A percentile compares a stretch with the other conserved stretches of the same genome.
Evolutionary conservation across 2,329 filamentous ascomycete species (phyloP).

Genomic region (Calonectria hongkongensis): DNA sequence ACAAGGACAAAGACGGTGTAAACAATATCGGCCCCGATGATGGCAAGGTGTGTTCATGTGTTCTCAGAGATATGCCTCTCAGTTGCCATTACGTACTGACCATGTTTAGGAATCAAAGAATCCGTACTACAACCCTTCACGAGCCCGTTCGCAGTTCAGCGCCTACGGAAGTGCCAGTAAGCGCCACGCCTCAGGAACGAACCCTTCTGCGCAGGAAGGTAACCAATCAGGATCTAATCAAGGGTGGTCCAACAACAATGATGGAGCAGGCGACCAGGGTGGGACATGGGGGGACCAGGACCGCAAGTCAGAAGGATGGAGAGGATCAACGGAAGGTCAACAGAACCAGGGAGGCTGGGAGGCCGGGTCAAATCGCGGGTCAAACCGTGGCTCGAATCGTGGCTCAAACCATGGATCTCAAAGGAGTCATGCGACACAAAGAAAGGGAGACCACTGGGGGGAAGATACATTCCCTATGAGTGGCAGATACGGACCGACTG

Average conservation of each 20-base stretch:
- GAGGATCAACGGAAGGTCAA: constrained; percentile 33
- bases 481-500: neutral
- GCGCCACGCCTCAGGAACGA: constrained; percentile 36
- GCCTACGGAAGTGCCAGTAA: constrained; percentile 42
- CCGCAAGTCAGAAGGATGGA: constrained; percentile 1
- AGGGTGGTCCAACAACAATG: constrained; percentile 41
- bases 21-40: constrained; percentile 57
- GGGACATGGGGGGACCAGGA: constrained; percentile 11
- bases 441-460: constrained; percentile 49
- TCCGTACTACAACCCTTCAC: constrained; percentile 55
- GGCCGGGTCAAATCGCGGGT: constrained; percentile 9
- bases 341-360: constrained; percentile 8
- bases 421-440: constrained; percentile 45
- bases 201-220: constrained; percentile 36
- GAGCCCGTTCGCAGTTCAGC: constrained; percentile 44
- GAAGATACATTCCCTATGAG: constrained; percentile 42
- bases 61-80: neutral
- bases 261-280: constrained; percentile 35
- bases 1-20: constrained; percentile 48
- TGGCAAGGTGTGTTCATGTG: constrained; percentile 42
- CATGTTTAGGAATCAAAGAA: constrained; percentile 46
- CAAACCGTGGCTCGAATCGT: neutral
- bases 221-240: constrained; percentile 35
- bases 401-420: constrained; percentile 42
- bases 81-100: constrained; percentile 35